Evolutionary conservation across 2,329 filamentous ascomycete genomes (phyloP).

Genomic region (Colletotrichum graminicola): DNA sequence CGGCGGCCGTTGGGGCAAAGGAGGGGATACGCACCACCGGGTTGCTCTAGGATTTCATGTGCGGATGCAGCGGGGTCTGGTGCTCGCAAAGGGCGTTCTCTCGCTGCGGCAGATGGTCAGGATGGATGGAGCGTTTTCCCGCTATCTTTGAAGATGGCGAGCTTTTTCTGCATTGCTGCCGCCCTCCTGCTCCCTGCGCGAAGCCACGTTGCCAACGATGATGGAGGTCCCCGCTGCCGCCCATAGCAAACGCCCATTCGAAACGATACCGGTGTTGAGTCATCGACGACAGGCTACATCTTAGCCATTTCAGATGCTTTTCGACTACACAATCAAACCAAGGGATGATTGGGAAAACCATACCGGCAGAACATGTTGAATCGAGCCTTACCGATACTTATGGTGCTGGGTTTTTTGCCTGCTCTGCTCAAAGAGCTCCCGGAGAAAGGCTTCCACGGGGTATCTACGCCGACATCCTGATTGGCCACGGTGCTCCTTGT

Average conservation of each 20-base stretch:
- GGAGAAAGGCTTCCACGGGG: not conserved
- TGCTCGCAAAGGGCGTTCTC: not conserved
- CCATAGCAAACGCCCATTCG: constrained; percentile 9
- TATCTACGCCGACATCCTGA: not conserved
- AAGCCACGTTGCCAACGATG: constrained; percentile 6
- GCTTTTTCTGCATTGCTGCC: not conserved
- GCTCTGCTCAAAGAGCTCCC: not conserved
- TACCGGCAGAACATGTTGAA: constrained; percentile 5
- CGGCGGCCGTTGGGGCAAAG: constrained; percentile 2
- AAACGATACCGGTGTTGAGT: constrained; percentile 22
- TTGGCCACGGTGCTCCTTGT: not conserved
- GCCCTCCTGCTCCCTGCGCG: constrained; percentile 5
- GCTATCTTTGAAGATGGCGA: not conserved
- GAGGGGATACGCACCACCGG: constrained; percentile 6
- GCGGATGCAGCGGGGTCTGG: constrained; percentile 17
- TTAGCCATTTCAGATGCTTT: not conserved
- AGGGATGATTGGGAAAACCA: not conserved
- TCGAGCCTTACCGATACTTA: not conserved
- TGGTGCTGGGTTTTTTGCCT: not conserved
- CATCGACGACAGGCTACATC: constrained; percentile 4
- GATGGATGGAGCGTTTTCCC: constrained; percentile 1
- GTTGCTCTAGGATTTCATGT: not conserved
- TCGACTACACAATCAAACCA: not conserved
- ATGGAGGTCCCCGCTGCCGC: constrained; percentile 5
- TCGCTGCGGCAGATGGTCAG: constrained; percentile 4